Base-by-base conservation (phyloP, 1,284 basidiomycete species). In the Austroboletus niveus region DNA sequence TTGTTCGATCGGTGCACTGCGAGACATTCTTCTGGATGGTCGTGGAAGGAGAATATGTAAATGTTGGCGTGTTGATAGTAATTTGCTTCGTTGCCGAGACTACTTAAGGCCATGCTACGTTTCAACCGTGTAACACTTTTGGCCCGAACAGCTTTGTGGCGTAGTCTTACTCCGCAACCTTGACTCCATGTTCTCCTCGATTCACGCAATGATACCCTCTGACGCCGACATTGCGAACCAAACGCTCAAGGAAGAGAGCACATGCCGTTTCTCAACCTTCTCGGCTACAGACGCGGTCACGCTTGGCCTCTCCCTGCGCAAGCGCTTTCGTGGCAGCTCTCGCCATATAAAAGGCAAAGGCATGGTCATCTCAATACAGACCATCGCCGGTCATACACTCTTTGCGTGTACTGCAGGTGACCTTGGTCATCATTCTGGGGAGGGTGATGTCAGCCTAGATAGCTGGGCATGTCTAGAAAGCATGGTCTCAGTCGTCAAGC, bases 381-480 rank as follows among this genome's bases (percentile, higher is more conserved):
- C 84, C 15, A 83, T 89, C 54, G 82, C 82, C 3, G 89, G 89
- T 1, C 88, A 92, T 60, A 82, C 80, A 0, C 71, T 92, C 35
- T 92, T 92, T 65, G 77, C 87, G 2, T 92, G 89, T 60, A 89
- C 89, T 1, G 87, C 89, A 39, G 88, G 88, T 14, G 88, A 91
- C 66, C 64, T 89, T 32, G 87, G 86, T 1, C 79, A 80, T 57
- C 63, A 68, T 9, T 78, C 76, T 42, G 84, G 85, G 15, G 74
- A 84, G 34, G 84, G 84, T 12, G 89, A 90, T 68, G 85, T 90
- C 54, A 87, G 84, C 60, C 64, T 89, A 58, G 88, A 92, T 60
- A 87, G 85, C 58, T 92, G 89, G 89, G 71, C 80, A 31, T 82
- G 78, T 61, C 62, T 91, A 43, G 87, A 91, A 66, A 84, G 84